Conservation (phyloP, 768 basidiomycete species). For the Trametes coccinea region DNA sequence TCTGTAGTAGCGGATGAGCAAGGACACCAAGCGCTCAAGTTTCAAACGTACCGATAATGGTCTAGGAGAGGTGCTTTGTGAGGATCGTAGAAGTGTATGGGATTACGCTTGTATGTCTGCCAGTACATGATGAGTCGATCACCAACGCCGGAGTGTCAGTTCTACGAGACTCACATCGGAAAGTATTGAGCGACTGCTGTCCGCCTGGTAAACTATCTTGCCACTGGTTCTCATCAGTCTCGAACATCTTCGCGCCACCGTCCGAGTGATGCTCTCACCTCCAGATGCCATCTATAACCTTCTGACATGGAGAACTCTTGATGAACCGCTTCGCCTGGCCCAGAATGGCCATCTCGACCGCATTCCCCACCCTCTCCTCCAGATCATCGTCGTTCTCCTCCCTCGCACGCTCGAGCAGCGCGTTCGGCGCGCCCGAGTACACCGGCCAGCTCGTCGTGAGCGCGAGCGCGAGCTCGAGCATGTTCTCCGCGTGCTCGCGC, state of each 20-base stretch:
- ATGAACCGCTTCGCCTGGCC: conserved; percentile 87
- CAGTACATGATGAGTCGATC: background rate
- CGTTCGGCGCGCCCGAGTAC: conserved; percentile 70
- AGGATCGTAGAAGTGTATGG: conserved; percentile 93
- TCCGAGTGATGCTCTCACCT: conserved; percentile 40
- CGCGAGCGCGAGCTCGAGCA: conserved; percentile 67
- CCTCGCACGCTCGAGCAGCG: conserved; percentile 56
- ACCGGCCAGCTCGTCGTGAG: conserved; percentile 82
- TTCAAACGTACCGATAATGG: conserved; percentile 74
- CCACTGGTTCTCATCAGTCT: conserved; percentile 49
- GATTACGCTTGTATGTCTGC: conserved; percentile 90
- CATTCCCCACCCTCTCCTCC: conserved; percentile 84
- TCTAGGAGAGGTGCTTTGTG: conserved; percentile 92
- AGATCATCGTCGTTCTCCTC: conserved; percentile 69
- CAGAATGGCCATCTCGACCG: conserved; percentile 90
- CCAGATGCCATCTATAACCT: conserved; percentile 85
- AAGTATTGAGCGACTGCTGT: conserved; percentile 85
- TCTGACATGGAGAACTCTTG: conserved; percentile 85
- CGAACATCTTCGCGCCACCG: too few species aligned
- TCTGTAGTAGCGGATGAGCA: conserved; percentile 38
- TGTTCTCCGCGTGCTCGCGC: conserved; percentile 66
- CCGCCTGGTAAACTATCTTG: conserved; percentile 87
- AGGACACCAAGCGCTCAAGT: background rate
- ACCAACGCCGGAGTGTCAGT: background rate
- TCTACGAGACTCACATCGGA: conserved; percentile 63